A percentile compares a stretch with the other conserved stretches of the same genome.
phyloP scores from a whole-genome alignment of 2,329 filamentous ascomycete species.

The Neonectria punicea region DNA sequence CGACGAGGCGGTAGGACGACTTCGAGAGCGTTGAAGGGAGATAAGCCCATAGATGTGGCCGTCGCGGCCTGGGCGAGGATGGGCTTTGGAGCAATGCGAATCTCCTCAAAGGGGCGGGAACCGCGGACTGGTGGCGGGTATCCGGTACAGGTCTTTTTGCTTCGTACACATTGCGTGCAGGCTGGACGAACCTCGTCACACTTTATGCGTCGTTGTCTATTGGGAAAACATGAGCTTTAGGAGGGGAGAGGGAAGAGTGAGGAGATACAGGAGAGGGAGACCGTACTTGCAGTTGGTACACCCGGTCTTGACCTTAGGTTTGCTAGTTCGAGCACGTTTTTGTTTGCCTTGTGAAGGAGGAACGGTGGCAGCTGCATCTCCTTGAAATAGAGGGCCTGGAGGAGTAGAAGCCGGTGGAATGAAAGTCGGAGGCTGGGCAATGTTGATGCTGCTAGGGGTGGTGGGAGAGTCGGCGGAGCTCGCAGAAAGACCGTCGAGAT shows the following conservation, averaged over 20 bases:
- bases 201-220: constrained; percentile 70
- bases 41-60: constrained; percentile 17
- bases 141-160: constrained; percentile 68
- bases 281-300: constrained; percentile 76
- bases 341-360: constrained; percentile 27
- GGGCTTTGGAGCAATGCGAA: constrained; percentile 63
- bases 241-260: neutral
- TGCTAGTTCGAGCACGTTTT: constrained; percentile 63
- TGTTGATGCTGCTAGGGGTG: constrained; percentile 16
- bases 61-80: constrained; percentile 39
- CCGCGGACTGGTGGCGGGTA: constrained; percentile 68
- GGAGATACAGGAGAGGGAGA: constrained; percentile 14
- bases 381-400: constrained; percentile 3
- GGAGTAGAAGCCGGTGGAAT: constrained; percentile 17
- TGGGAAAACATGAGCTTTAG: constrained; percentile 34
- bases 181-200: constrained; percentile 72
- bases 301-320: constrained; percentile 73
- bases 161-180: constrained; percentile 69
- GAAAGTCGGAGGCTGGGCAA: constrained; percentile 14
- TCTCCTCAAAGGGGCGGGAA: constrained; percentile 57
- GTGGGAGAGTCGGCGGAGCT: constrained; percentile 20
- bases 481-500: constrained; percentile 1
- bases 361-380: neutral
- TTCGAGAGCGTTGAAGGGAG: constrained; percentile 34
- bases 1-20: constrained; percentile 48